A percentile compares a stretch with the other conserved stretches of the same genome.
phyloP scores from a whole-genome alignment of 163 green algal species.

The Volvox carteri region DNA sequence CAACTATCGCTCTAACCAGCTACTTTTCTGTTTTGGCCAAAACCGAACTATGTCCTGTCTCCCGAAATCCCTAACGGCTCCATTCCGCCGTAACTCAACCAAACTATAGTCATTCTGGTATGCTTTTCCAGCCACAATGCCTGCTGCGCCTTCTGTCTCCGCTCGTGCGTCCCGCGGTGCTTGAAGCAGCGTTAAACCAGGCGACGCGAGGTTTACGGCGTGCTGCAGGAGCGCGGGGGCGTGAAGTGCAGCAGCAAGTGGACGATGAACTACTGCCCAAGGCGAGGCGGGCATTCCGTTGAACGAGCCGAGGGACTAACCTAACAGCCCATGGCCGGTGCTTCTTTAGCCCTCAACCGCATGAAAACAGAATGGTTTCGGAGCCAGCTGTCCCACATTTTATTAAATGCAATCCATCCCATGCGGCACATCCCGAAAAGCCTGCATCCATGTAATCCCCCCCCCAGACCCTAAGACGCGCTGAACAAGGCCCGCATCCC shows the following conservation, averaged over 20 bases:
- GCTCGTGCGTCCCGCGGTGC: neutral
- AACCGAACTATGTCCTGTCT: neutral
- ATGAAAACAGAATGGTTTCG: too few species aligned
- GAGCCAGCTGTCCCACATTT: too few species aligned
- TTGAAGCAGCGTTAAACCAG: neutral
- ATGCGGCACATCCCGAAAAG: too few species aligned
- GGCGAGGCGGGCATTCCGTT: too few species aligned
- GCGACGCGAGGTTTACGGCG: neutral
- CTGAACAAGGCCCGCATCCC: too few species aligned
- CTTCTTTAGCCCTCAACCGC: too few species aligned
- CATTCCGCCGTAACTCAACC: neutral
- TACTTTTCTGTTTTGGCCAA: neutral
- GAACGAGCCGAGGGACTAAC: too few species aligned
- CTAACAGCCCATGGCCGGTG: too few species aligned
- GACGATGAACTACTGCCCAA: conserved; percentile 53
- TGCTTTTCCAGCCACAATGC: neutral
- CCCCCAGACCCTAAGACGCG: too few species aligned
- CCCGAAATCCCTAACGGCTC: neutral
- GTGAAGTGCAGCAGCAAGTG: neutral
- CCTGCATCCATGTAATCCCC: too few species aligned
- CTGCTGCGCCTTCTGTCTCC: neutral
- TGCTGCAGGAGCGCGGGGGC: neutral
- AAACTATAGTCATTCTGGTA: neutral
- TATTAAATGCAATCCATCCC: too few species aligned
- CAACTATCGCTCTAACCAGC: too few species aligned